These are phyloP conservation scores for Bifiguratus adelaidae DNA, from an alignment of 192 early-diverging fungal genomes.

Conservation along the genomic window DNA sequence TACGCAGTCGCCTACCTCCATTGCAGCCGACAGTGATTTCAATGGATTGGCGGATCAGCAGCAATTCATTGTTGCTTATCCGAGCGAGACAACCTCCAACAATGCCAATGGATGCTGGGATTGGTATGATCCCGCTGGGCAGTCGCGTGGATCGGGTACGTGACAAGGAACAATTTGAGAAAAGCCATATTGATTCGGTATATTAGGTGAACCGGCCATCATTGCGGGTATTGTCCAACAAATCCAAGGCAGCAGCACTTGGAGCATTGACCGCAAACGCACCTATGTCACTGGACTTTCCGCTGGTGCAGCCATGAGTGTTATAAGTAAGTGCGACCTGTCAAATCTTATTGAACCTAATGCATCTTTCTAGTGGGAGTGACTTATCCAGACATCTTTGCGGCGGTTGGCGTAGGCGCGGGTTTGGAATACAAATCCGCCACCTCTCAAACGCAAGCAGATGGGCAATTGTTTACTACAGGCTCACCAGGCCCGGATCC, in stretches of 20 bases:
- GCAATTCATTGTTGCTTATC: neutral
- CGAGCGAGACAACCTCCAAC: neutral
- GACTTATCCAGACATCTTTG: neutral
- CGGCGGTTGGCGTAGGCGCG: neutral
- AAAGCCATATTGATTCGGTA: too few species aligned
- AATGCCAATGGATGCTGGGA: too few species aligned
- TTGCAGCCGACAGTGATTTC: neutral
- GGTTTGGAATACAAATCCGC: conserved; percentile 1
- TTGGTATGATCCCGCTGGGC: neutral
- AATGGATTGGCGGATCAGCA: neutral
- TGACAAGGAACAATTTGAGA: too few species aligned
- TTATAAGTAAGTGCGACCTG: neutral
- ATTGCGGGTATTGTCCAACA: neutral
- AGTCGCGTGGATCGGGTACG: neutral
- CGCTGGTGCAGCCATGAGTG: neutral
- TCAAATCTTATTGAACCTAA: too few species aligned
- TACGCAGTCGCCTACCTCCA: neutral
- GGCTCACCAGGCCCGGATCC: too few species aligned
- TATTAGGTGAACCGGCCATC: neutral
- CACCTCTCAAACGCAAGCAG: too few species aligned
- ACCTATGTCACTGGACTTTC: neutral
- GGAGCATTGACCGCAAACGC: neutral
- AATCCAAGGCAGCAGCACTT: neutral
- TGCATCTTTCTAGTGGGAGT: neutral
- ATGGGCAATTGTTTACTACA: too few species aligned